Evolutionary conservation across 2,329 filamentous ascomycete genomes (phyloP), one percentile per base, ranked within the genome.

Genomic region (Fusarium chaquense): DNA sequence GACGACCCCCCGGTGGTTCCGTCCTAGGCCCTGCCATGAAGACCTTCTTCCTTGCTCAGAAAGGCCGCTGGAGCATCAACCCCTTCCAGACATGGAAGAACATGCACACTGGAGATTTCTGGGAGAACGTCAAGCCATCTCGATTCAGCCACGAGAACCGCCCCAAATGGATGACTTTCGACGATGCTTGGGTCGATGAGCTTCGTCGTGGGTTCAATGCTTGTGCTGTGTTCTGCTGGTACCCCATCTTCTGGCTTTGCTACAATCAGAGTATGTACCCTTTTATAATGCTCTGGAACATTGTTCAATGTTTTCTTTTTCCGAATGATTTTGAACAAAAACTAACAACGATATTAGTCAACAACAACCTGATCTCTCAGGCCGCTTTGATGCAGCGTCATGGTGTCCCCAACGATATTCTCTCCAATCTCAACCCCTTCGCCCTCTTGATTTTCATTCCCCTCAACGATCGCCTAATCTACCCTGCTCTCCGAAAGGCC

Each of bases 111-210:
- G 82, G 83, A 9, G 82, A 83, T 26, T 83, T 93, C 78, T 94
- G 91, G 89, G 86, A 92, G 38, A 81, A 81, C 11, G 88, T 90
- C 62, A 93, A 92, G 82, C 91, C 91, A 1, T 91, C 87, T 69
- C 80, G 81, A n/a, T 85, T 91, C 40, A 82, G 83, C 24, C 81
- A 84, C 43, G 80, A 80, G 22, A 79, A 80, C 50, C 87, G 87
- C 38, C 91, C 89, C 0, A 70, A 72, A 1, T 93, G 90, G 90
- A 94, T 94, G 90, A 91, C 86, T 4, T 93, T 93, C 72, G 91
- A 94, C 67, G 92, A 94, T 70, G 87, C 86, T 22, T 94, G 91
- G 91, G 91, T 94, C 38, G 91, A 93, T 75, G 90, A 93, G 76
- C 85, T 93, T 30, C 83, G 84, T 44, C 89, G 91, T 79, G 91